phyloP scores from a whole-genome alignment of 495 filamentous ascomycete genomes.

The Penicillium pulvis region DNA sequence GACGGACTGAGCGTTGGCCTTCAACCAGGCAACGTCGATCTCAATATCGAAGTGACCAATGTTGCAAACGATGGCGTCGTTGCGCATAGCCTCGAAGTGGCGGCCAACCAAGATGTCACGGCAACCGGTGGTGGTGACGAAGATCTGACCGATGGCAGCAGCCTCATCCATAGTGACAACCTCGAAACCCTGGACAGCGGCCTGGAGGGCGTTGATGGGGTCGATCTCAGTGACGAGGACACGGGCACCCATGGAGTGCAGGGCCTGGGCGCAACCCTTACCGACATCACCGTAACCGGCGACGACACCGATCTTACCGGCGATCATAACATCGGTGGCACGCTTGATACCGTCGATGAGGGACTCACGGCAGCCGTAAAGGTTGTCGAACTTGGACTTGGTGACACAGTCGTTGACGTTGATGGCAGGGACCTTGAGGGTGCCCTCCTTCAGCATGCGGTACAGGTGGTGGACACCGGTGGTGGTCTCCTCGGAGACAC shows the following conservation, averaged over 20 bases:
- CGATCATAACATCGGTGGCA: slow-evolving; percentile 99
- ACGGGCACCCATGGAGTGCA: slow-evolving; percentile 95
- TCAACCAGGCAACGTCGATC: slow-evolving; percentile 99
- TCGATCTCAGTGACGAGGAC: slow-evolving; percentile 97
- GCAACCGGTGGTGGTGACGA: slow-evolving; percentile 99
- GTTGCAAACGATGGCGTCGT: slow-evolving; percentile 99
- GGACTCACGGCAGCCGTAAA: slow-evolving; percentile 99
- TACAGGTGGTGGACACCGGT: slow-evolving; percentile 99
- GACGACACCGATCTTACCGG: slow-evolving; percentile 96
- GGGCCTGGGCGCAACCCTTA: slow-evolving; percentile 96
- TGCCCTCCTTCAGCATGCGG: slow-evolving; percentile 90
- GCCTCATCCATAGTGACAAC: slow-evolving; percentile 98
- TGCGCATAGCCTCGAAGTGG: slow-evolving; percentile 97
- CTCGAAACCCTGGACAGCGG: slow-evolving; percentile 94
- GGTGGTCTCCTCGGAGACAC: slow-evolving; percentile 98
- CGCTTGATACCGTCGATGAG: slow-evolving; percentile 99
- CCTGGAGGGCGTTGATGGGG: slow-evolving; percentile 99
- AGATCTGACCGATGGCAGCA: slow-evolving; percentile 86
- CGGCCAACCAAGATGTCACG: slow-evolving; percentile 89
- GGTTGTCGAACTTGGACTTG: slow-evolving; percentile 99
- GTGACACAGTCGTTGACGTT: slow-evolving; percentile 99
- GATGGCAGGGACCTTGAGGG: slow-evolving; percentile 92
- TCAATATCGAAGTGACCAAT: slow-evolving; percentile 99
- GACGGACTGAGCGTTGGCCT: slow-evolving; percentile 87
- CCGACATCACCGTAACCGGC: slow-evolving; percentile 99